These are phyloP conservation scores for Populus hybrid DNA, from an alignment of 441 rosid species.

Conservation along the genomic window DNA sequence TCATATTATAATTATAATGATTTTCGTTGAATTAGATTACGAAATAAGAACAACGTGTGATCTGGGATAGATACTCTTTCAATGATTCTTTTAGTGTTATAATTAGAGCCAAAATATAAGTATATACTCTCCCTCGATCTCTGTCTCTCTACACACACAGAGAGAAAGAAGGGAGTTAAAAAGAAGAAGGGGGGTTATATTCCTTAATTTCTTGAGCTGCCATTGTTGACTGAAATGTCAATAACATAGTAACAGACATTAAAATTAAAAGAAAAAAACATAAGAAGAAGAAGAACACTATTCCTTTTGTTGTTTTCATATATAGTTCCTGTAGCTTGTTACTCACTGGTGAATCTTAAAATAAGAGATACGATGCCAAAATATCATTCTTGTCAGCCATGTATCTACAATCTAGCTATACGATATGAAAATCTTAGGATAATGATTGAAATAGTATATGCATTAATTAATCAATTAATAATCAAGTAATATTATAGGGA, in stretches of 20 bases:
- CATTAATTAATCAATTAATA: background rate
- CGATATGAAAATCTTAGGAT: conserved; percentile 8
- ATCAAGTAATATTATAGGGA: background rate
- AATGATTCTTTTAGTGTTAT: background rate
- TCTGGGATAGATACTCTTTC: background rate
- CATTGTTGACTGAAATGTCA: conserved; percentile 9
- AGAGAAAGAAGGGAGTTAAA: background rate
- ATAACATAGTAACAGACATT: too few species aligned
- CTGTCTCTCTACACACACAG: background rate
- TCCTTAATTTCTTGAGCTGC: background rate
- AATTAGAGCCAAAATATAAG: background rate
- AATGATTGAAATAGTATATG: conserved; percentile 23
- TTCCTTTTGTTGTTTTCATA: background rate
- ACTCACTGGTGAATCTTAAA: background rate
- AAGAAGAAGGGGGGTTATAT: background rate
- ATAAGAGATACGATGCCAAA: background rate
- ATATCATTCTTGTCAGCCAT: conserved; percentile 13
- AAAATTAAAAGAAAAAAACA: background rate
- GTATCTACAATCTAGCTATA: background rate
- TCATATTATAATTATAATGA: background rate
- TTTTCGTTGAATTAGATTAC: background rate
- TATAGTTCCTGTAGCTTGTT: background rate
- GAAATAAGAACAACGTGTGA: background rate
- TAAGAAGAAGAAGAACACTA: background rate
- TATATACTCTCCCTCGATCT: background rate